phyloP scores from a whole-genome alignment of 2,329 filamentous ascomycete genomes.

The Fusarium denticulatum region DNA sequence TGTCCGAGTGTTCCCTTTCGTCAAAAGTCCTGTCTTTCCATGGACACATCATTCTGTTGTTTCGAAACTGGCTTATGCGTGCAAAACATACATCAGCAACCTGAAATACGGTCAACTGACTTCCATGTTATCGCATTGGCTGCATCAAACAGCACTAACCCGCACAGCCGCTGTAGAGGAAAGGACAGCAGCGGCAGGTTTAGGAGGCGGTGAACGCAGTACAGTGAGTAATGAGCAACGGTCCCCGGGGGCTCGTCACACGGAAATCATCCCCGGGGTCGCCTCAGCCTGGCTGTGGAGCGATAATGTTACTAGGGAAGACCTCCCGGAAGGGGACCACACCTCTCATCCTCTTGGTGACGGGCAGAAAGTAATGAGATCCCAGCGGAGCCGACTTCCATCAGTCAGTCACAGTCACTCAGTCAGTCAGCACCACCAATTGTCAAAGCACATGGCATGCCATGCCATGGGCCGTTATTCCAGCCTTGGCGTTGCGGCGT shows the following conservation, averaged over 20 bases:
- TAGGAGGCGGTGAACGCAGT: slow-evolving; percentile 42
- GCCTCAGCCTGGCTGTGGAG: slow-evolving; percentile 40
- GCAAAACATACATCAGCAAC: slow-evolving; percentile 22
- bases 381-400: slow-evolving; percentile 28
- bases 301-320: slow-evolving; percentile 30
- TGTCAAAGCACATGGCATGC: slow-evolving; percentile 33
- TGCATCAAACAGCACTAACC: slow-evolving; percentile 19
- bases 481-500: slow-evolving; percentile 36
- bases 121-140: slow-evolving; percentile 30
- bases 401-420: neutral
- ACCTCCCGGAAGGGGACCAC: slow-evolving; percentile 31
- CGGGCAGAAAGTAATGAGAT: slow-evolving; percentile 21
- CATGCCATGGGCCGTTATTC: slow-evolving; percentile 30
- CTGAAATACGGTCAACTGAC: slow-evolving; percentile 30
- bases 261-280: slow-evolving; percentile 42
- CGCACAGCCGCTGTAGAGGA: slow-evolving; percentile 21
- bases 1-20: slow-evolving; percentile 5
- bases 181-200: slow-evolving; percentile 14
- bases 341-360: slow-evolving; percentile 22
- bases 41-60: slow-evolving; percentile 18
- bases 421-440: slow-evolving; percentile 28
- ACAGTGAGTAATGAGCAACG: slow-evolving; percentile 27
- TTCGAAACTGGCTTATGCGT: slow-evolving; percentile 24
- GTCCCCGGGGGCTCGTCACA: slow-evolving; percentile 39
- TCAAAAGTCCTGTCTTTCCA: slow-evolving; percentile 17